Percentiles rank a stretch among this genome's conserved stretches.
Conservation (phyloP, 192 early-diverging fungal species). For the Podila epigama region DNA sequence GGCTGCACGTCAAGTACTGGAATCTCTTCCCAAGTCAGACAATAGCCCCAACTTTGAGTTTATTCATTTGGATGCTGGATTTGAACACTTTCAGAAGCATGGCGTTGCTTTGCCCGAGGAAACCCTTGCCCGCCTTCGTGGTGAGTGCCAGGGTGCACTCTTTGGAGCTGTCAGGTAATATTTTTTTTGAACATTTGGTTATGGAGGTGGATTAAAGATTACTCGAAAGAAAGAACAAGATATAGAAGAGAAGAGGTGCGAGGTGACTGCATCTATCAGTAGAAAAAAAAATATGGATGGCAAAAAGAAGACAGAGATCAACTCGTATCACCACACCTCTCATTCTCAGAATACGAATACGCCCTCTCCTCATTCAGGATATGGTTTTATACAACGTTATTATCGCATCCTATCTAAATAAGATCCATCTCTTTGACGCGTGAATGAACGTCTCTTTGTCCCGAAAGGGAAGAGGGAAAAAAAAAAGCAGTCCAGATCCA, state of each 20-base stretch:
- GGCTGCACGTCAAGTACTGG: constrained; percentile 90
- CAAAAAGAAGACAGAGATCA: too few relatives aligned
- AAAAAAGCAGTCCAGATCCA: constrained; percentile 46
- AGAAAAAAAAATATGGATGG: too few relatives aligned
- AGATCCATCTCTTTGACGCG: neutral
- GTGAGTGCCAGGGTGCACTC: constrained; percentile 90
- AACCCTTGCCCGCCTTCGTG: constrained; percentile 82
- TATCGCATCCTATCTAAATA: too few relatives aligned
- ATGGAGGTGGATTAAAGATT: neutral
- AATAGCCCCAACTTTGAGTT: constrained; percentile 76
- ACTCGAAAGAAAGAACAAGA: neutral
- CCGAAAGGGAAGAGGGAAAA: neutral
- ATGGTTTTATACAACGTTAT: too few relatives aligned
- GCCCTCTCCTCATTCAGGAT: too few relatives aligned
- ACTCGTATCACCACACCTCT: too few relatives aligned
- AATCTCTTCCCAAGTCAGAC: constrained; percentile 64
- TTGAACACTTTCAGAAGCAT: constrained; percentile 94
- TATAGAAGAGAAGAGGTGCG: too few relatives aligned
- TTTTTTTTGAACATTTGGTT: neutral
- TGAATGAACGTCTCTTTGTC: too few relatives aligned
- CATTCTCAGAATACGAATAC: too few relatives aligned
- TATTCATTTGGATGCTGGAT: constrained; percentile 90
- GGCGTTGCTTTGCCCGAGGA: constrained; percentile 90
- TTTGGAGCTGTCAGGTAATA: constrained; percentile 93
- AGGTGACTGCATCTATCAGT: too few relatives aligned